Conservation (phyloP, 768 basidiomycete genomes). For the Rhodotorula graminis region DNA sequence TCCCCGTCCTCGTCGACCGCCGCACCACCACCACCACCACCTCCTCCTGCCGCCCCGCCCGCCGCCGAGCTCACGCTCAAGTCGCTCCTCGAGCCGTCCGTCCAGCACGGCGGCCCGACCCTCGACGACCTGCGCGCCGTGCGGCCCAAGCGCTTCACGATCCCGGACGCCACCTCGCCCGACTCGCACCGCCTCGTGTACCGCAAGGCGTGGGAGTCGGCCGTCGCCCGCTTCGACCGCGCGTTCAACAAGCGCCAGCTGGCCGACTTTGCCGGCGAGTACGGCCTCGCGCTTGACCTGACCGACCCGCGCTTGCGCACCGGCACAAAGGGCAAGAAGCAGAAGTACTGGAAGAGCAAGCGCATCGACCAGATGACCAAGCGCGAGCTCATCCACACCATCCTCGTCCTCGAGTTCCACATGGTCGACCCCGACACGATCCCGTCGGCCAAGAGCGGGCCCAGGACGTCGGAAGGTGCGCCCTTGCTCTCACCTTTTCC, state of each 20-base stretch:
- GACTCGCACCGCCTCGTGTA: conserved; percentile 25
- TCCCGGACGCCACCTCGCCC: conserved; percentile 15
- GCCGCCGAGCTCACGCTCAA: not conserved
- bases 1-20: not conserved
- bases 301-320: not conserved
- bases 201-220: not conserved
- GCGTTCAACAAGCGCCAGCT: conserved; percentile 32
- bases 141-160: conserved; percentile 8
- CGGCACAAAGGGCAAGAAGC: conserved; percentile 12
- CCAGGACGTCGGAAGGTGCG: conserved; percentile 6
- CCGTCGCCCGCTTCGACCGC: not conserved
- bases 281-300: conserved; percentile 11
- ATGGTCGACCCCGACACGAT: conserved; percentile 26
- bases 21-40: not conserved
- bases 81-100: not conserved
- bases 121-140: conserved; percentile 9
- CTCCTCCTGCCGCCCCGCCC: not conserved
- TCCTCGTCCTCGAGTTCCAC: conserved; percentile 21
- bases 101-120: not conserved
- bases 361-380: conserved; percentile 29
- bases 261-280: not conserved
- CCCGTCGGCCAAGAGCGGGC: not conserved
- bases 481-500: not conserved
- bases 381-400: conserved; percentile 18
- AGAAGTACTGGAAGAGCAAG: conserved; percentile 22